Base-by-base conservation (phyloP, 306 rosid species). In the Acacia crassicarpa region DNA sequence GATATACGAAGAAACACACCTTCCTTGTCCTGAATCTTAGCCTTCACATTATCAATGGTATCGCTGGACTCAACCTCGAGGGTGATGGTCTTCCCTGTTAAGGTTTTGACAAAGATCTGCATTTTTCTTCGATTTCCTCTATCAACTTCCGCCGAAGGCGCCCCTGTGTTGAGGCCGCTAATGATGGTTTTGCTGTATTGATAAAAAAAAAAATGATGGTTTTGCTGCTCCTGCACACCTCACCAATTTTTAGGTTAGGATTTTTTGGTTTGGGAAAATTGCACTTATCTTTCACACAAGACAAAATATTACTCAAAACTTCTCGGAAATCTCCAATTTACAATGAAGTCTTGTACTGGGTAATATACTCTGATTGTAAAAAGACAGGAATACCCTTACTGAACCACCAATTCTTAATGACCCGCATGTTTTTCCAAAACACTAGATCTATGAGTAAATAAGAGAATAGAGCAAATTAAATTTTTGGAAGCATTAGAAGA, bases 21-120 rank as follows among this genome's bases (percentile, higher is more conserved):
- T 89, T 94, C 98, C 84, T 94, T 94, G 92, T 94, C 98, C 81
- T 94, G 98, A 80, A 94, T 94, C 89, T 94, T 94, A 13, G 97
- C 79, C 83, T 94, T 94, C 23, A 94, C 98, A 83, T 94, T 94
- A 43, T 94, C 98, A 38, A 94, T 94, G 75, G 98, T 94, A 59
- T 94, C 98, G 74, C 97, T 92, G 67, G 97, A 92, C 85, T 94
- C 98, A 58, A 94, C 98, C 94, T 94, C 98, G 33, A 94, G 97
- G 78, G 98, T 94, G 86, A 94, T 94, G 70, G 98, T 94, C 94
- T 94, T 94, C 76, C 98, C 98, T 1, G 98, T 94, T 4, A 94
- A 92, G 89, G 98, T 94, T 90, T 94, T 94, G 88, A 94, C 98
- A 78, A 94, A 94, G 87, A 94, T 94, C 97, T 94, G 98, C 98